A percentile compares a stretch with the other conserved stretches of the same genome.
These are phyloP conservation scores for Triticum urartu DNA, from an alignment of 176 grass and related monocot species.

Conservation along the genomic window DNA sequence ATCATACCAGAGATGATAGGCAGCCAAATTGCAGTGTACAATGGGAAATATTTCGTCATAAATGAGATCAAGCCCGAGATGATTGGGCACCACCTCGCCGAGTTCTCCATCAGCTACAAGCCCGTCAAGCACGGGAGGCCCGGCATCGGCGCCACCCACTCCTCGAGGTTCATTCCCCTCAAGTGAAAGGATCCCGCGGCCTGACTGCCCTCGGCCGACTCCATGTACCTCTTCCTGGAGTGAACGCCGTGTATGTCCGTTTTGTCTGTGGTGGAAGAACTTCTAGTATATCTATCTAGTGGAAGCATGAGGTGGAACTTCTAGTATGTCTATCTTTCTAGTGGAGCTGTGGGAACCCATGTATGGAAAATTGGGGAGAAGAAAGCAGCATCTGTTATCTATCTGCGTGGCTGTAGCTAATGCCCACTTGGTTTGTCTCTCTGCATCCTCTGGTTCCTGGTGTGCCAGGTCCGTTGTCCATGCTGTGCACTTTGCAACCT, in stretches of 20 bases:
- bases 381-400: not conserved
- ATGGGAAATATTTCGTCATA: slow-evolving; percentile 35
- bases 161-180: slow-evolving; percentile 63
- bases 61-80: slow-evolving; percentile 14
- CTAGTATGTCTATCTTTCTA: not conserved
- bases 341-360: no score
- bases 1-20: slow-evolving; percentile 77
- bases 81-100: slow-evolving; percentile 43
- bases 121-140: slow-evolving; percentile 42
- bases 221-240: not conserved
- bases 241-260: not conserved
- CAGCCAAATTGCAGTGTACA: slow-evolving; percentile 51
- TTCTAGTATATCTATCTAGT: not conserved
- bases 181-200: slow-evolving; percentile 30
- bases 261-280: not conserved
- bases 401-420: not conserved
- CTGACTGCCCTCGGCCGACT: no score
- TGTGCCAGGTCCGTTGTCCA: not conserved
- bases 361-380: not conserved
- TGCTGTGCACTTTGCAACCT: not conserved
- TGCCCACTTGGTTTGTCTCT: not conserved
- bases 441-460: not conserved
- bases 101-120: slow-evolving; percentile 65
- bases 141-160: slow-evolving; percentile 45
- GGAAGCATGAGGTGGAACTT: not conserved